Percentiles rank a stretch among this genome's conserved stretches.
These are phyloP conservation scores for Canariomyces notabilis DNA, from an alignment of 2,329 filamentous ascomycete species.

Conservation along the genomic window DNA sequence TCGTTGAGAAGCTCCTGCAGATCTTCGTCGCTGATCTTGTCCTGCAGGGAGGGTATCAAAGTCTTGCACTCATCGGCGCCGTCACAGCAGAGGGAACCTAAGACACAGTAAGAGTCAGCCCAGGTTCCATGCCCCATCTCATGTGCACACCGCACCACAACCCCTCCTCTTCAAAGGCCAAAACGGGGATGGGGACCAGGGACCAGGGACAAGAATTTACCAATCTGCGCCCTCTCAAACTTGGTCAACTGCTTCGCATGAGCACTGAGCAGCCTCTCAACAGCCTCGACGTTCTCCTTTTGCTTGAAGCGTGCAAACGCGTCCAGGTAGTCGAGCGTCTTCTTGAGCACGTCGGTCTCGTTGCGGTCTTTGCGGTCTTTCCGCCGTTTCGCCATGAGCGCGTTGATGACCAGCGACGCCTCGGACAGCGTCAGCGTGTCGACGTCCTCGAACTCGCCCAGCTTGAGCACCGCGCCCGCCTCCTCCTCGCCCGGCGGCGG, in stretches of 20 bases:
- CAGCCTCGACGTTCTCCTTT: constrained; percentile 90
- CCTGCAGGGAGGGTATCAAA: constrained; percentile 79
- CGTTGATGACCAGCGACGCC: constrained; percentile 85
- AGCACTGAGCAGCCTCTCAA: constrained; percentile 77
- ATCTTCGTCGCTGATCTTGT: constrained; percentile 88
- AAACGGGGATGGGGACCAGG: not conserved
- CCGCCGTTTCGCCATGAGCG: constrained; percentile 74
- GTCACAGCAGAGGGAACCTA: constrained; percentile 88
- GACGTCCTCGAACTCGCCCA: constrained; percentile 90
- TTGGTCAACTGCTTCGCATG: constrained; percentile 71
- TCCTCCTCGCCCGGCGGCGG: constrained; percentile 77
- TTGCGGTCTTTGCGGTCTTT: constrained; percentile 77
- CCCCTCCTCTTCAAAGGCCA: no score
- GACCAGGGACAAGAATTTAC: constrained; percentile 41
- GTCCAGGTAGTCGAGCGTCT: constrained; percentile 89
- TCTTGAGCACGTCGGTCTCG: constrained; percentile 80
- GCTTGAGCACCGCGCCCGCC: constrained; percentile 71
- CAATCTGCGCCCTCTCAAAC: constrained; percentile 90
- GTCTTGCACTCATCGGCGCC: constrained; percentile 94
- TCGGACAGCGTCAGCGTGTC: constrained; percentile 90
- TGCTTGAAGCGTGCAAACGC: constrained; percentile 94
- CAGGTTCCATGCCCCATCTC: no score
- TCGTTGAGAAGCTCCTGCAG: constrained; percentile 85
- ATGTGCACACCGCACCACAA: no score
- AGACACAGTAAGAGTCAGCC: not conserved